Evolutionary conservation across 2,329 filamentous ascomycete species (phyloP), one percentile per base, ranked within the genome.

Genomic region (Calonectria pteridis): DNA sequence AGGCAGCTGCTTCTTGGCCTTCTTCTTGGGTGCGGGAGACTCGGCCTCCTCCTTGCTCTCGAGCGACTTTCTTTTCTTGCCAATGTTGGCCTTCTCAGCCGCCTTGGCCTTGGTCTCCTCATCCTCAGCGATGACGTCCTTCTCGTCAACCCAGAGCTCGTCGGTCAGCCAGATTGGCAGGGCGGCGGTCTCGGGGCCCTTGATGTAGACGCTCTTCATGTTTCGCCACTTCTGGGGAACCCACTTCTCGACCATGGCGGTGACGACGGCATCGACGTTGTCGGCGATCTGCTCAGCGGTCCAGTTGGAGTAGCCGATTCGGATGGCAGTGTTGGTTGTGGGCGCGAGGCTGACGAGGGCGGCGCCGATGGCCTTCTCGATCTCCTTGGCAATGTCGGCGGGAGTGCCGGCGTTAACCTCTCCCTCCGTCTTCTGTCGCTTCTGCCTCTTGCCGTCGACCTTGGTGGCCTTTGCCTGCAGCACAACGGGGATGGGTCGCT

Each of bases 101-200:
- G 70, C 76, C 77, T 82, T 79, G 13, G 86, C 86, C 84, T 88
- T 88, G 78, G 87, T 81, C 78, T 88, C 88, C 72, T 88, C 86
- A 46, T 89, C 87, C 76, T 89, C 86, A 43, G 97, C 87, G 9
- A 98, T 91, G 81, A 93, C 91, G 75, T 95, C 93, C 74, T 92
- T 89, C 73, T 93, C 91, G 77, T 97, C 94, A 20, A 93, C 85
- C 95, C 97, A 99, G 76, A 99, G 89, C 88, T 98, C 95, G 78
- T 95, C 93, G 6, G 96, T 94, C 82, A 98, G 87, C 94, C 95
- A 99, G 82, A 99, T 93, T n/a, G 97, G 97, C 81, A 99, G 89
- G 11, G 96, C 94, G 74, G 93, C 93, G 6, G 96, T 98, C 82
- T 94, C 92, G 33, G 95, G 93, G 4, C 95, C 95, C 89, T 98